phyloP scores from a whole-genome alignment of 345 rosid species.

The Eucalyptus cloeziana region DNA sequence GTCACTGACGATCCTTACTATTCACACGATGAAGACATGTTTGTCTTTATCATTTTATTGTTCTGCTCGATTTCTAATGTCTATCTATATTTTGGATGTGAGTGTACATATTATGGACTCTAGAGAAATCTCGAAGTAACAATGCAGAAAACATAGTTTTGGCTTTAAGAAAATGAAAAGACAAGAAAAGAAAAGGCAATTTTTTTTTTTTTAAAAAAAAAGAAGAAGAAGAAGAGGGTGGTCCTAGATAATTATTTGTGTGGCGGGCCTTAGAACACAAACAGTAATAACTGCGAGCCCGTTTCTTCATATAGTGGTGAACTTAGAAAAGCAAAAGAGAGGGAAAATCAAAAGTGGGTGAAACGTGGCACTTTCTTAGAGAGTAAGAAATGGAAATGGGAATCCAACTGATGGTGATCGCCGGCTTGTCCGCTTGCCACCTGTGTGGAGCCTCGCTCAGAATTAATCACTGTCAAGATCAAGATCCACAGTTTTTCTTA shows the following conservation, averaged over 20 bases:
- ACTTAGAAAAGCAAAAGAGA: background rate
- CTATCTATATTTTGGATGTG: background rate
- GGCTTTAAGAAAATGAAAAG: background rate
- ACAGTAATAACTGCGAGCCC: background rate
- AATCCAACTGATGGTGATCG: background rate
- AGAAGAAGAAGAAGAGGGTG: background rate
- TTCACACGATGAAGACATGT: background rate
- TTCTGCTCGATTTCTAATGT: background rate
- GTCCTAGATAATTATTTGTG: background rate
- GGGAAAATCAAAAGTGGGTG: background rate
- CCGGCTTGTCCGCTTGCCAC: background rate
- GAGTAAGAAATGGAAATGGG: slow-evolving; percentile 17
- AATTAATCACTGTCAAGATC: background rate
- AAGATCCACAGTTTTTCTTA: background rate
- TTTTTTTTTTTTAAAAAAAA: no score
- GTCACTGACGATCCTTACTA: background rate
- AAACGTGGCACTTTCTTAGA: slow-evolving; percentile 28
- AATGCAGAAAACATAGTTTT: background rate
- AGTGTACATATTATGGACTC: background rate
- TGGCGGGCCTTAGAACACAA: background rate
- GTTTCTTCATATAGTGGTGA: background rate
- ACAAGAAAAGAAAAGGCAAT: background rate
- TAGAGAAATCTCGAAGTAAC: background rate
- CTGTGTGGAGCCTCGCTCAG: background rate
- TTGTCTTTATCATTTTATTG: rapidly evolving